Evolutionary conservation across 129 eudicot genomes (phyloP).

Genomic region (Lactuca saligna): DNA sequence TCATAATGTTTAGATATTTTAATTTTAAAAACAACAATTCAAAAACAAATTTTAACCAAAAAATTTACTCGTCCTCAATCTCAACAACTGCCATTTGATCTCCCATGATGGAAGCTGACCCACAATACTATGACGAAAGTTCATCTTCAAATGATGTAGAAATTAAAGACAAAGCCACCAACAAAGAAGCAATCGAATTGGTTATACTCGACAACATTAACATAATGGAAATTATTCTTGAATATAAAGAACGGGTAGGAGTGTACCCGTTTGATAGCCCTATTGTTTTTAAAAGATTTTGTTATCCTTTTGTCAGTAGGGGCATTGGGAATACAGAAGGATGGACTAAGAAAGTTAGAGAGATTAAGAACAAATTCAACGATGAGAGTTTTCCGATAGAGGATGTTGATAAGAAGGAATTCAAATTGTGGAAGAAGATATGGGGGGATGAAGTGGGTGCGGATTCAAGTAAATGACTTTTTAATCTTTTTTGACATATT

Average conservation of each 20-base stretch:
- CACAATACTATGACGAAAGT: background rate
- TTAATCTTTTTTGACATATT: background rate
- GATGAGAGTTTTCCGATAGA: background rate
- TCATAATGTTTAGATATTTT: no score
- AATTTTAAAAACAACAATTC: no score
- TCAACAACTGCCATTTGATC: no score
- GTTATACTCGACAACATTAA: background rate
- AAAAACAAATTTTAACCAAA: no score
- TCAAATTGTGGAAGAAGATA: background rate
- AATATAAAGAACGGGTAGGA: background rate
- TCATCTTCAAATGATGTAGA: background rate
- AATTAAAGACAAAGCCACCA: background rate
- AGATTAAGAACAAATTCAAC: background rate
- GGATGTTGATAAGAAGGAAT: background rate
- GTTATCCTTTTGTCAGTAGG: background rate
- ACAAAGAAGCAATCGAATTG: background rate
- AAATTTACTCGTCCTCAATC: no score
- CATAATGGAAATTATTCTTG: background rate
- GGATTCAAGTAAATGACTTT: background rate
- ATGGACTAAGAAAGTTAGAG: background rate
- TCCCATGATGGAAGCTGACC: no score
- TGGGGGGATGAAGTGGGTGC: background rate
- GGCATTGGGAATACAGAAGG: background rate
- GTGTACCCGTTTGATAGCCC: background rate
- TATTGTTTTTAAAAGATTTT: background rate